Evolutionary conservation across 345 rosid species (phyloP).

Genomic region (Clarkia xantiana): DNA sequence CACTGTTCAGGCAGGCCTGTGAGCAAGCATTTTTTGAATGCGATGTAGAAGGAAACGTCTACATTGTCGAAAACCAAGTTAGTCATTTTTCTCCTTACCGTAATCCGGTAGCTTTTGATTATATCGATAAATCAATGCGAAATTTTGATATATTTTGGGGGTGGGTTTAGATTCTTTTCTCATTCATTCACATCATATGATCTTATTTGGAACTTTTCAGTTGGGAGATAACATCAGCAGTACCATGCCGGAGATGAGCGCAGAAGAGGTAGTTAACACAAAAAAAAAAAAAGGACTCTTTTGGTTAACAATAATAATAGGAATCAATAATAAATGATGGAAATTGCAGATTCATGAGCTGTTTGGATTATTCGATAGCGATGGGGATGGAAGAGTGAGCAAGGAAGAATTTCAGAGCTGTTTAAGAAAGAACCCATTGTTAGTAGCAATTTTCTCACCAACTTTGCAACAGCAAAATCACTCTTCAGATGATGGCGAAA

Average conservation of each 20-base stretch:
- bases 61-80: conserved; percentile 53
- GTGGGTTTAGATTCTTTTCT: too few relatives aligned
- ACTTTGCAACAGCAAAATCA: conserved; percentile 15
- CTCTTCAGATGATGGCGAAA: conserved; percentile 11
- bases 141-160: neutral
- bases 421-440: conserved; percentile 56
- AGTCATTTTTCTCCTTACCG: neutral
- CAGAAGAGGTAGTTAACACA: conserved; percentile 37
- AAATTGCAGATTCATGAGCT: conserved; percentile 37
- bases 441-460: conserved; percentile 47
- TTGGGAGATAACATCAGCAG: conserved; percentile 42
- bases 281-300: too few relatives aligned
- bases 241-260: conserved; percentile 34
- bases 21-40: conserved; percentile 55
- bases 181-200: too few relatives aligned
- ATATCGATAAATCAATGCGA: conserved; percentile 3
- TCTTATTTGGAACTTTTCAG: conserved; percentile 15
- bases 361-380: conserved; percentile 35
- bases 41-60: conserved; percentile 28
- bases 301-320: too few relatives aligned
- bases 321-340: too few relatives aligned
- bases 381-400: conserved; percentile 40
- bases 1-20: conserved; percentile 51
- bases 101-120: conserved; percentile 6
- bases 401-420: conserved; percentile 40